Conservation (phyloP, 2,329 filamentous ascomycete genomes). For the Bipolaris victoriae region DNA sequence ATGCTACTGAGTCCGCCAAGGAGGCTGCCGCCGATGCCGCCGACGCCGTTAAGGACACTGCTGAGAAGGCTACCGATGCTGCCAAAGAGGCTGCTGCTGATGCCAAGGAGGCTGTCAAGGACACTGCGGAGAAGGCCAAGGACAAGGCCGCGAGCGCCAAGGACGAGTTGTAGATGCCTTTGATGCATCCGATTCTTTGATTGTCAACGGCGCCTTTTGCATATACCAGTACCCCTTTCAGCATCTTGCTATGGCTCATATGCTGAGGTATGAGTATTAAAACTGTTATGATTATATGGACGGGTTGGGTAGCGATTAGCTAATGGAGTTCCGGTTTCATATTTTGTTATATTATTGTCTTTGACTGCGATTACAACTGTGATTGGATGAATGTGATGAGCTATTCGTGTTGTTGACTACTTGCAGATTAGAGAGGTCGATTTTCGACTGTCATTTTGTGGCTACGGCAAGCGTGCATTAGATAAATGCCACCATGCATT, state of each 20-base stretch:
- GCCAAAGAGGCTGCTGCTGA: slow-evolving; percentile 22
- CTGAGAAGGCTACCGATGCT: slow-evolving; percentile 26
- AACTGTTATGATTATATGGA: slow-evolving; percentile 33
- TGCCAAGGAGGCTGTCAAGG: slow-evolving; percentile 25
- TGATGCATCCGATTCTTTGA: slow-evolving; percentile 14
- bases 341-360: slow-evolving; percentile 15
- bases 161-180: slow-evolving; percentile 74
- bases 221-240: slow-evolving; percentile 30
- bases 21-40: slow-evolving; percentile 45
- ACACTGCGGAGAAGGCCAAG: slow-evolving; percentile 28
- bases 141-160: slow-evolving; percentile 51
- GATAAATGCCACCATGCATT: neutral
- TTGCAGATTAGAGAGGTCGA: neutral
- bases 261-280: slow-evolving; percentile 29
- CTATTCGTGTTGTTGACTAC: neutral
- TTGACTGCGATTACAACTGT: neutral
- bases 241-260: slow-evolving; percentile 26
- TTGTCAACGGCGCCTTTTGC: slow-evolving; percentile 20
- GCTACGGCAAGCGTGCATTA: neutral
- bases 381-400: neutral
- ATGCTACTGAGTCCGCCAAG: slow-evolving; percentile 50
- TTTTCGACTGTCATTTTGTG: neutral
- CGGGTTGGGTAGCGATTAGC: slow-evolving; percentile 33
- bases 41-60: slow-evolving; percentile 45
- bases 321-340: slow-evolving; percentile 37